These are phyloP conservation scores for Myrmaecium sp. DNA, from an alignment of 2,329 filamentous ascomycete genomes.

Conservation along the genomic window DNA sequence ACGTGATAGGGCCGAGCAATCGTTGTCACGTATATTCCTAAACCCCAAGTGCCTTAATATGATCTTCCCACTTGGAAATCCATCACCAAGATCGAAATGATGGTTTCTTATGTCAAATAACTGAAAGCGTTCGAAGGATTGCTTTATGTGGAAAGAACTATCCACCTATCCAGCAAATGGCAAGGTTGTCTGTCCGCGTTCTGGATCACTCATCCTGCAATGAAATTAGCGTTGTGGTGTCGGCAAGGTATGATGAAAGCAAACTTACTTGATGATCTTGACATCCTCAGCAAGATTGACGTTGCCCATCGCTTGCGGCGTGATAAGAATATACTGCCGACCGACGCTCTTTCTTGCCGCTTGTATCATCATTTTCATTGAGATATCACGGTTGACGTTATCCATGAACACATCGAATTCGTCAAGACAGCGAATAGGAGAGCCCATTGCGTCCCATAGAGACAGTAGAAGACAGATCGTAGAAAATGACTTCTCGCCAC, in stretches of 20 bases:
- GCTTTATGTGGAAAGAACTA: too few relatives aligned
- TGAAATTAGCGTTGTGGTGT: slow-evolving; percentile 7
- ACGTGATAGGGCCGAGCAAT: too few relatives aligned
- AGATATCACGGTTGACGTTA: slow-evolving; percentile 81
- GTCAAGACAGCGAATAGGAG: slow-evolving; percentile 82
- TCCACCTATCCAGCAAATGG: slow-evolving; percentile 9
- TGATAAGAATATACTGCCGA: slow-evolving; percentile 90
- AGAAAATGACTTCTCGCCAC: slow-evolving; percentile 94
- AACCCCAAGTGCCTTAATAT: too few relatives aligned
- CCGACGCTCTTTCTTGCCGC: slow-evolving; percentile 76
- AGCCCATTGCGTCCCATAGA: slow-evolving; percentile 97
- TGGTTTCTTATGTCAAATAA: too few relatives aligned
- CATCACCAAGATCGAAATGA: too few relatives aligned
- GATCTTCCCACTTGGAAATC: too few relatives aligned
- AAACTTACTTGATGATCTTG: slow-evolving; percentile 52
- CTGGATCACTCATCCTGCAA: slow-evolving; percentile 31
- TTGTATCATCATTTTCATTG: slow-evolving; percentile 82
- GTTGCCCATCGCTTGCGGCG: slow-evolving; percentile 62
- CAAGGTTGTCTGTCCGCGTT: slow-evolving; percentile 31
- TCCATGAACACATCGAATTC: slow-evolving; percentile 99
- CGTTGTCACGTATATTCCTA: too few relatives aligned
- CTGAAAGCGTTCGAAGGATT: too few relatives aligned
- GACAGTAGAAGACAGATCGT: slow-evolving; percentile 85
- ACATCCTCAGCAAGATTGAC: slow-evolving; percentile 51
- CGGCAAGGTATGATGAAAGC: not conserved